Conservation (phyloP, 768 basidiomycete species). For the Daedalea quercina region DNA sequence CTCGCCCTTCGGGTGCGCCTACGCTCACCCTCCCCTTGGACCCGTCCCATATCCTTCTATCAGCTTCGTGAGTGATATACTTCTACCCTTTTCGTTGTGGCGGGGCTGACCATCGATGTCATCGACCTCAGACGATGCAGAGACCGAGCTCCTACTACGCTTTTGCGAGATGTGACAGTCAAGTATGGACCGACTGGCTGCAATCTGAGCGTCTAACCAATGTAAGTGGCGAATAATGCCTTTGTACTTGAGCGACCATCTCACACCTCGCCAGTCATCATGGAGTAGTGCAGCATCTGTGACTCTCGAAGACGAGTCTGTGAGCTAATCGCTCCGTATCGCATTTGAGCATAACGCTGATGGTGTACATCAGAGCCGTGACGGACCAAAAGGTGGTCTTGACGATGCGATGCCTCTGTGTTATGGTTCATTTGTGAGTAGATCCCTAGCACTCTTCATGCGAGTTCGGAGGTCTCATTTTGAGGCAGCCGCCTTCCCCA, state of each 20-base stretch:
- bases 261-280: constrained; percentile 10
- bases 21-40: constrained; percentile 10
- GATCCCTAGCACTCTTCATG: not conserved
- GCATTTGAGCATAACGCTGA: not conserved
- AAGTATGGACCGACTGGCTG: constrained; percentile 18
- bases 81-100: not conserved
- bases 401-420: constrained; percentile 9
- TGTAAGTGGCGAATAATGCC: constrained; percentile 9
- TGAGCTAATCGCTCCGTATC: constrained; percentile 2
- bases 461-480: not conserved
- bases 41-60: not conserved
- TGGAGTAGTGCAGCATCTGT: constrained; percentile 12
- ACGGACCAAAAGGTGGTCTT: not conserved
- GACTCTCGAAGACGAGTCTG: constrained; percentile 12
- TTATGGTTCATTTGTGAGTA: constrained; percentile 12
- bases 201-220: constrained; percentile 12
- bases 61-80: constrained; percentile 3
- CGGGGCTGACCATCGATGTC: constrained; percentile 1
- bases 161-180: constrained; percentile 13
- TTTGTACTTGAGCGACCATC: not conserved
- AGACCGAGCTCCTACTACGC: constrained; percentile 15
- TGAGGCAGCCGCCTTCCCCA: constrained; percentile 10
- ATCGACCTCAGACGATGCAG: constrained; percentile 15
- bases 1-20: not conserved
- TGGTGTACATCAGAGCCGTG: not conserved